phyloP scores from a whole-genome alignment of 768 basidiomycete genomes.

The Psilocybe cyanescens region DNA sequence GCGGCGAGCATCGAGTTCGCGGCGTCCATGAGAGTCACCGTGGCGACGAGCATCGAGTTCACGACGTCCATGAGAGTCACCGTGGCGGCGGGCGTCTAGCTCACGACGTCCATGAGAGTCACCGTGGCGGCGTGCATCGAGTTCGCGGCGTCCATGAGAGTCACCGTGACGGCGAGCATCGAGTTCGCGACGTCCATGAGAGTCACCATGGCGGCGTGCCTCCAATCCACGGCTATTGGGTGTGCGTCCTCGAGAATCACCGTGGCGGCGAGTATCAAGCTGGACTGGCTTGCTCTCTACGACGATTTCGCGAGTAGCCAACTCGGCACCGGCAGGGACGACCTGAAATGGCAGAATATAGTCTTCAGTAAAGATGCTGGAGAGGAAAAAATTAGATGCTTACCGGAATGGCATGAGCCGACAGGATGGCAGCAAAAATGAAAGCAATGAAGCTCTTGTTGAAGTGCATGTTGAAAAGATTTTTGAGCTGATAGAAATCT shows the following conservation, averaged over 20 bases:
- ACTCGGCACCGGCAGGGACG: conserved; percentile 3
- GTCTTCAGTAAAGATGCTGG: background rate
- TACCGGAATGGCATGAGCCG: conserved; percentile 34
- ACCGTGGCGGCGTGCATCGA: conserved; percentile 4
- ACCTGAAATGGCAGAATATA: background rate
- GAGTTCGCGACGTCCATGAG: background rate
- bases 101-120: conserved; percentile 1
- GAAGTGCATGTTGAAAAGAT: conserved; percentile 33
- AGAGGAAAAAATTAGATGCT: conserved; percentile 2
- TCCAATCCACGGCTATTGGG: background rate
- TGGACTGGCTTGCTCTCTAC: conserved; percentile 1
- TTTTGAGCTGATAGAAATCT: background rate
- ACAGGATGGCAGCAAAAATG: conserved; percentile 34
- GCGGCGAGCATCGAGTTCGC: conserved; percentile 3
- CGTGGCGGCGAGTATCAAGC: conserved; percentile 6
- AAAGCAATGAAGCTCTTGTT: conserved; percentile 37
- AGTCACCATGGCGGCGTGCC: conserved; percentile 8
- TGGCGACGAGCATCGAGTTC: conserved; percentile 1
- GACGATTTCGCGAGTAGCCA: conserved; percentile 8
- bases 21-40: conserved; percentile 6
- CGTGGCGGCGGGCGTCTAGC: conserved; percentile 5
- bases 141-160: background rate
- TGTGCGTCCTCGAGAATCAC: background rate
- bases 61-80: conserved; percentile 1
- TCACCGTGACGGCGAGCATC: conserved; percentile 9